These are phyloP conservation scores for Solioccasus polychromus DNA, from an alignment of 768 basidiomycete genomes.

Conservation along the genomic window DNA sequence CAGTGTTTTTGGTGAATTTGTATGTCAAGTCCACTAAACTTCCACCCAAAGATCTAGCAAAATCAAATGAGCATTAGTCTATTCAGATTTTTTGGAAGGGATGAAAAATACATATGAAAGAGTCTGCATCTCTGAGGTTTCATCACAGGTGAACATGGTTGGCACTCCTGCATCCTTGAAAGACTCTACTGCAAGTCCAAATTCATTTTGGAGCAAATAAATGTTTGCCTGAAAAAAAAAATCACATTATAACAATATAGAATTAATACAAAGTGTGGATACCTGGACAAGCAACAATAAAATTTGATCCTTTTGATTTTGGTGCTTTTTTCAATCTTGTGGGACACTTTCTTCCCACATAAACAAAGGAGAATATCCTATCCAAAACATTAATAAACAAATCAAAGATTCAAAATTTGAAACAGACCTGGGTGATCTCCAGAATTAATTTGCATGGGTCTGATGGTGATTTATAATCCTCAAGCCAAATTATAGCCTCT, in stretches of 20 bases:
- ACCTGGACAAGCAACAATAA: slow-evolving; percentile 15
- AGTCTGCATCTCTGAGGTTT: slow-evolving; percentile 13
- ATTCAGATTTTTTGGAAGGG: not conserved
- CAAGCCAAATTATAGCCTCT: not conserved
- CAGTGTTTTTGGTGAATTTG: slow-evolving; percentile 15
- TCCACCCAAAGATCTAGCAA: slow-evolving; percentile 19
- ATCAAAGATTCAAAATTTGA: not conserved
- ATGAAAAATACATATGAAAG: slow-evolving; percentile 13
- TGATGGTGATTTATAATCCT: not conserved
- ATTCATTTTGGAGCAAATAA: slow-evolving; percentile 2
- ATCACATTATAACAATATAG: not conserved
- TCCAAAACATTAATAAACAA: not conserved
- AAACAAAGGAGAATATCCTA: slow-evolving; percentile 13
- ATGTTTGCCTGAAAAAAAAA: slow-evolving; percentile 16
- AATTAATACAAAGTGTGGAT: not conserved
- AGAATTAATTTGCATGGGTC: slow-evolving; percentile 1
- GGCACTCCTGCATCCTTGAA: slow-evolving; percentile 6
- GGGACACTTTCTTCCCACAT: slow-evolving; percentile 4
- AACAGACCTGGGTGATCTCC: slow-evolving; percentile 12
- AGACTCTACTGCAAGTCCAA: slow-evolving; percentile 8
- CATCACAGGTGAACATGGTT: slow-evolving; percentile 11
- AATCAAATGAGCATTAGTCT: not conserved
- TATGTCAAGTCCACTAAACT: slow-evolving; percentile 15
- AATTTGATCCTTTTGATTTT: not conserved
- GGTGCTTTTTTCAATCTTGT: not conserved